These are phyloP conservation scores for Amanita inopinata DNA, from an alignment of 768 basidiomycete genomes.

Conservation along the genomic window DNA sequence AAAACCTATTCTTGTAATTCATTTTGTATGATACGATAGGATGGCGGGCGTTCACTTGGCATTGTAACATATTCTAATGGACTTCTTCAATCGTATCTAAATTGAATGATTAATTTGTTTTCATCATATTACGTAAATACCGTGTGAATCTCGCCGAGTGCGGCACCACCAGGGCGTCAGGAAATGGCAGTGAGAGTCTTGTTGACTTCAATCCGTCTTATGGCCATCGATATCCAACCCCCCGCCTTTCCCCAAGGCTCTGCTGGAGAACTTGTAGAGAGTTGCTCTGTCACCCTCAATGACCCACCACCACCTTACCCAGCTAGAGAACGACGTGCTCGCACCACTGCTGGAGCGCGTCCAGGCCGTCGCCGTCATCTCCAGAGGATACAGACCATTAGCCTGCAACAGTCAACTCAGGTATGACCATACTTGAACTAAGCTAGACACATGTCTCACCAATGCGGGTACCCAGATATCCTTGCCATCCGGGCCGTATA, in stretches of 20 bases:
- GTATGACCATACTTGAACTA: background rate
- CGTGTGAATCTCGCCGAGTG: too few species aligned
- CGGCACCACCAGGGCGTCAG: background rate
- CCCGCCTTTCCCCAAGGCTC: background rate
- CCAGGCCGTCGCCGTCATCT: background rate
- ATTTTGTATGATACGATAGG: background rate
- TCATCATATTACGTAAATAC: too few species aligned
- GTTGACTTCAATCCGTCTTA: background rate
- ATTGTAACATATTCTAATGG: too few species aligned
- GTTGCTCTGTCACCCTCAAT: background rate
- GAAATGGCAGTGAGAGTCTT: too few species aligned
- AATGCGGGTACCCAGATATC: background rate
- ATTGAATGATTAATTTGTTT: too few species aligned
- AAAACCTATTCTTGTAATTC: background rate
- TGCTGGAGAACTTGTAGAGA: background rate
- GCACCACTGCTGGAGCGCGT: background rate
- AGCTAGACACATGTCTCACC: background rate
- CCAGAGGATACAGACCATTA: conserved; percentile 1
- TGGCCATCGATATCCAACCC: conserved; percentile 3
- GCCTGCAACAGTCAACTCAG: background rate
- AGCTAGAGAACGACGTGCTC: conserved; percentile 1
- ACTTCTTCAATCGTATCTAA: too few species aligned
- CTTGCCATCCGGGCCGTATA: background rate
- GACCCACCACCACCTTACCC: conserved; percentile 10
- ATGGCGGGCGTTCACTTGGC: background rate